Evolutionary conservation across 129 eudicot genomes (phyloP), one percentile per base, ranked within the genome.

Genomic region (Chrysanthemum seticuspe): DNA sequence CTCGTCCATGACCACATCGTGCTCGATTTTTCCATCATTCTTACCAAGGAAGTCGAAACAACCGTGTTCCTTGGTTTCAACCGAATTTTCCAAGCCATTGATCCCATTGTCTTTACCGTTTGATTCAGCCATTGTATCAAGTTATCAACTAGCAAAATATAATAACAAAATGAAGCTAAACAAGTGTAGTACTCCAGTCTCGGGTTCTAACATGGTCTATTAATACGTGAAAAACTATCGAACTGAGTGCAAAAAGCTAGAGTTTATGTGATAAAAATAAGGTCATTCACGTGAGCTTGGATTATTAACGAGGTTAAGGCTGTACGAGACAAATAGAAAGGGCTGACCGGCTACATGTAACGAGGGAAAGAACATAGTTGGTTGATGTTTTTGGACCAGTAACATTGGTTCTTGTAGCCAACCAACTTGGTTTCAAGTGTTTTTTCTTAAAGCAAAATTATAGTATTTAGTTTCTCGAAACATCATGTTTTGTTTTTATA

Each of bases 1-100:
- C 53, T 71, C 78, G 23, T 67, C 57, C 83, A 84, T 74, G 6
- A 50, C 81, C 21, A 69, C 79, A 69, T 84, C 87, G 19, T 82
- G 81, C 55, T 74, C 68, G 0, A 59, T 12, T 58, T 79, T 70
- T 4, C 74, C 79, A 18, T 76, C 82, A 45, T 82, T 84, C 76
- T 79, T 82, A 9, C 55, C 77, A 75, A 80, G 14, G 68, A 75
- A 80, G 55, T 80, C 81, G 10, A 84, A 81, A 23, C 71, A 54
- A 5, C 82, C 84, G 1, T 59, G 54, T 19, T 78, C 86, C 10
- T 45, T 74, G 23, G 82, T 71, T 44, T 83, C 84, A 45, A 21
- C 77, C 82, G 70, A 71, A 40, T 71, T 69, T 61, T 60, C 6
- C 6, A 48, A 40, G 51, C 11, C 70, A 40, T 25, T 16, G n/a